Percentiles rank a stretch among this genome's conserved stretches.
These are phyloP conservation scores for Solanum habrochaites DNA, from an alignment of 257 asterid genomes.

Conservation along the genomic window DNA sequence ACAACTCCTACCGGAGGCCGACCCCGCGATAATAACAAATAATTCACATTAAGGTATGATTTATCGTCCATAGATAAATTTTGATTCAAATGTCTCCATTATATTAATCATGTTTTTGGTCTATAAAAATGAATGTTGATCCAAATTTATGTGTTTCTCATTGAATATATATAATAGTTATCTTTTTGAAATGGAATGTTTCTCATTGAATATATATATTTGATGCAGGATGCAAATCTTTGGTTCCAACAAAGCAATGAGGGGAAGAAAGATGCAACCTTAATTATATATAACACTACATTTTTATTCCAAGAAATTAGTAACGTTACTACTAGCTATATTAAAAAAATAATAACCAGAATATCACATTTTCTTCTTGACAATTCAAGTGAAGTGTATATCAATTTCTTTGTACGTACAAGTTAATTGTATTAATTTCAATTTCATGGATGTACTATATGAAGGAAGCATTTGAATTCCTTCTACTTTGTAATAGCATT, in stretches of 20 bases:
- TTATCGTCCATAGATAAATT: background rate
- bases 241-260: background rate
- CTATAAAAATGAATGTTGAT: background rate
- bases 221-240: background rate
- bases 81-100: background rate
- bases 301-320: background rate
- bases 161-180: background rate
- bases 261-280: background rate
- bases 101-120: background rate
- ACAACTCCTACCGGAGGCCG: background rate
- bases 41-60: background rate
- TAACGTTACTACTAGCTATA: background rate
- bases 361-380: background rate
- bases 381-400: background rate
- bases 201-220: background rate
- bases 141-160: background rate
- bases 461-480: conserved; percentile 20
- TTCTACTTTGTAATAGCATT: background rate
- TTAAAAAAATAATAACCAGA: background rate
- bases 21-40: background rate
- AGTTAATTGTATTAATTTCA: background rate
- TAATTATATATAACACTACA: background rate
- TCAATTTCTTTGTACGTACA: background rate
- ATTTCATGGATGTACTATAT: background rate
- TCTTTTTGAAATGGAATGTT: background rate